A percentile compares a stretch with the other conserved stretches of the same genome.
Evolutionary conservation across 257 asterid genomes (phyloP).

Genomic region (Fraxinus cuspidata): DNA sequence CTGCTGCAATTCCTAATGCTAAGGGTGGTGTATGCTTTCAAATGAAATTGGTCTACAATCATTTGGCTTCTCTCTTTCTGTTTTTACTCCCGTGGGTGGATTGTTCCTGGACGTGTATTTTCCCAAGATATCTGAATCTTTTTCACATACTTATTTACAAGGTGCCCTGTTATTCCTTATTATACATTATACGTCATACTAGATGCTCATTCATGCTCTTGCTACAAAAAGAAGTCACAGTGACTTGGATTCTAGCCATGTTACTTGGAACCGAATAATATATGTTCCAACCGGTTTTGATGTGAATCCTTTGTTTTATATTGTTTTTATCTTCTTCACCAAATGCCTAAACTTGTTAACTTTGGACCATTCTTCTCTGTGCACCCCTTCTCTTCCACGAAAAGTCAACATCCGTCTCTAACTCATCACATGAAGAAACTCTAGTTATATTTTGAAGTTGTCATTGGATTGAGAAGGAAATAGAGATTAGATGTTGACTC

Average conservation of each 20-base stretch:
- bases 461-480: background rate
- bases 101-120: constrained; percentile 65
- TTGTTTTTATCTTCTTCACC: background rate
- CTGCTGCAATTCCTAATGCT: constrained; percentile 78
- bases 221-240: no score
- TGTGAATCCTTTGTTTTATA: background rate
- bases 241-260: background rate
- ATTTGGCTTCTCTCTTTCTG: constrained; percentile 62
- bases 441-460: no score
- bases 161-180: constrained; percentile 33
- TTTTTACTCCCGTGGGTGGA: constrained; percentile 77
- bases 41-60: constrained; percentile 79
- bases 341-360: background rate
- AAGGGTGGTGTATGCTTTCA: constrained; percentile 75
- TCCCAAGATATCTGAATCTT: constrained; percentile 61
- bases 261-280: background rate
- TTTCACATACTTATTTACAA: constrained; percentile 73
- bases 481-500: background rate
- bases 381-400: background rate
- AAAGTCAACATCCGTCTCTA: background rate
- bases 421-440: background rate
- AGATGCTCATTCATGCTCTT: background rate
- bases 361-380: background rate
- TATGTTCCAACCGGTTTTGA: background rate
- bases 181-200: background rate